Conservation (phyloP, 192 early-diverging fungal species). For the Coemansia sp. region DNA sequence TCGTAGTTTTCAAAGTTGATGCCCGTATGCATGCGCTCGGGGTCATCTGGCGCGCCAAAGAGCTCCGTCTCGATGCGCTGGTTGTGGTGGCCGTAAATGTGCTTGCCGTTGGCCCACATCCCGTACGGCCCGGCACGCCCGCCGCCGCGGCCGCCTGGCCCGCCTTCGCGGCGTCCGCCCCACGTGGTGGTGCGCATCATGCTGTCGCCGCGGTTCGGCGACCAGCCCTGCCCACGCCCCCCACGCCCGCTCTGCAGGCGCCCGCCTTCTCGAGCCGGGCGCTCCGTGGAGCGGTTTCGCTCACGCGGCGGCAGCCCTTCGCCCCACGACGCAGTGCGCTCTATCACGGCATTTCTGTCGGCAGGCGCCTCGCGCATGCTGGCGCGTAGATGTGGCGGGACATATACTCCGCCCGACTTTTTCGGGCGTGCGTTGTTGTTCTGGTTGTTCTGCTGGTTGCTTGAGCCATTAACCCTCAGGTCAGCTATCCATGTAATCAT, state of each 20-base stretch:
- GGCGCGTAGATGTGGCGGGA: slow-evolving; percentile 68
- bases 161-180: slow-evolving; percentile 50
- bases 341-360: slow-evolving; percentile 43
- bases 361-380: slow-evolving; percentile 49
- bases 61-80: slow-evolving; percentile 77
- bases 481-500: slow-evolving; percentile 53
- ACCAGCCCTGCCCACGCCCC: slow-evolving; percentile 42
- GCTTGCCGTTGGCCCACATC: slow-evolving; percentile 75
- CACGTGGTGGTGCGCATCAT: slow-evolving; percentile 54
- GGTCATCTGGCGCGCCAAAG: slow-evolving; percentile 69
- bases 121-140: slow-evolving; percentile 52
- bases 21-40: slow-evolving; percentile 78
- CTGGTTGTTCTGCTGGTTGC: slow-evolving; percentile 26
- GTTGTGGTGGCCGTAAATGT: slow-evolving; percentile 75
- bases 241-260: slow-evolving; percentile 32
- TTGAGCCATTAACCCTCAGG: slow-evolving; percentile 64
- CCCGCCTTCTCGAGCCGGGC: slow-evolving; percentile 12
- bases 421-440: slow-evolving; percentile 16
- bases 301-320: slow-evolving; percentile 45
- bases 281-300: slow-evolving; percentile 43
- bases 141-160: slow-evolving; percentile 29
- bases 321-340: slow-evolving; percentile 56
- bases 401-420: slow-evolving; percentile 53
- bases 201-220: slow-evolving; percentile 25
- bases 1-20: slow-evolving; percentile 99